These are phyloP conservation scores for Heterobasidion occidentale DNA, from an alignment of 1,284 basidiomycete species.

Conservation along the genomic window DNA sequence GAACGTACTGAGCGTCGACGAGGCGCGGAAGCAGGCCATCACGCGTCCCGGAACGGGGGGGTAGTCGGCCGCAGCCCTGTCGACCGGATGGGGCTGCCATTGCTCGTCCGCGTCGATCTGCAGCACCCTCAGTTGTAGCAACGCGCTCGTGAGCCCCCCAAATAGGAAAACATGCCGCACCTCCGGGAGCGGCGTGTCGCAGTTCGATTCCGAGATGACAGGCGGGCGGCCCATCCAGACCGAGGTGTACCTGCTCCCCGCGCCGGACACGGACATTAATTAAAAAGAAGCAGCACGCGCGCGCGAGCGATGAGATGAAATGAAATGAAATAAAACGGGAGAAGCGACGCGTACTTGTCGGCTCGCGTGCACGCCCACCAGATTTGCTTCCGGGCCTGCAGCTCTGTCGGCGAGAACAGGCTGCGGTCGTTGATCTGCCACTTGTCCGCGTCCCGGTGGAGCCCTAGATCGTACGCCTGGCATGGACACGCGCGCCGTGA, in stretches of 20 bases:
- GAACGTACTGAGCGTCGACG: constrained; percentile 50
- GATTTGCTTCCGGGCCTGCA: constrained; percentile 69
- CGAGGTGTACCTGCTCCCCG: constrained; percentile 43
- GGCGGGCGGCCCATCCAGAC: constrained; percentile 72
- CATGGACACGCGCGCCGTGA: constrained; percentile 3
- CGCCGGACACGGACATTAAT: constrained; percentile 1
- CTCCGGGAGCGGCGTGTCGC: constrained; percentile 61
- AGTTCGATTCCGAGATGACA: constrained; percentile 66
- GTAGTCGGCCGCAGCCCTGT: constrained; percentile 31
- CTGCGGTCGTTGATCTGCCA: constrained; percentile 63
- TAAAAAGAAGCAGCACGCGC: too few species aligned
- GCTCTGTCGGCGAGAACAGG: constrained; percentile 70
- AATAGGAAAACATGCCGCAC: constrained; percentile 16
- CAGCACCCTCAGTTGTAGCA: not conserved
- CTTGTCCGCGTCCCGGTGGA: constrained; percentile 73
- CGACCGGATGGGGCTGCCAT: constrained; percentile 43
- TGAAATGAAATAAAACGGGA: not conserved
- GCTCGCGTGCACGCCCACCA: constrained; percentile 78
- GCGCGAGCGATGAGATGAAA: not conserved
- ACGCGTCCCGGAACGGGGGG: constrained; percentile 38
- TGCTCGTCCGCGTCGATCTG: constrained; percentile 48
- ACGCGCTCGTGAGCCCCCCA: constrained; percentile 1
- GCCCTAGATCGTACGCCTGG: constrained; percentile 81
- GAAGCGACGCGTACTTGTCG: constrained; percentile 47
- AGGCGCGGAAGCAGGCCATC: constrained; percentile 53